These are phyloP conservation scores for Fimicolochytrium jonesii DNA, from an alignment of 192 early-diverging fungal species.

Conservation along the genomic window DNA sequence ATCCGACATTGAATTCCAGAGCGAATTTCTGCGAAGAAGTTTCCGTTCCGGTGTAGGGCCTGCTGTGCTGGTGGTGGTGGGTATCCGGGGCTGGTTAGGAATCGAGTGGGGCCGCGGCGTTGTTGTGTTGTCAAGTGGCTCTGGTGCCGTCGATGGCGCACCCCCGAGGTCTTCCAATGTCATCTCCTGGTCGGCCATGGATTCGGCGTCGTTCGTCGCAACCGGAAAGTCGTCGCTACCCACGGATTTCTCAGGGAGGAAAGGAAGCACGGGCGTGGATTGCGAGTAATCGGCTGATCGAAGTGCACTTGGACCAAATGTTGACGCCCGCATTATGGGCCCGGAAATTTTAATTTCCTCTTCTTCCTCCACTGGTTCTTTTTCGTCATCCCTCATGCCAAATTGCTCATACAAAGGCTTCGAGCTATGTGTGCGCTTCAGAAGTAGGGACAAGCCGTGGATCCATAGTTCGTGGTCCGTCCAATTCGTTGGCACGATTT, in stretches of 20 bases:
- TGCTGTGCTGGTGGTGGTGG: background rate
- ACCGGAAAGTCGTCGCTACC: background rate
- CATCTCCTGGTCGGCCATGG: background rate
- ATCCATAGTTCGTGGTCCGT: slow-evolving; percentile 40
- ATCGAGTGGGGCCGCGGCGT: background rate
- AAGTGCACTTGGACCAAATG: background rate
- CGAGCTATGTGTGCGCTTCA: slow-evolving; percentile 9
- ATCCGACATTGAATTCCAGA: slow-evolving; percentile 9
- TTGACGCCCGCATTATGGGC: background rate
- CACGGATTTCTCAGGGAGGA: background rate
- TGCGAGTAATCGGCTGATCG: background rate
- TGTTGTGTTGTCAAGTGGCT: too few species aligned
- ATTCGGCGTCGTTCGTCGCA: background rate
- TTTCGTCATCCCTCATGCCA: slow-evolving; percentile 12
- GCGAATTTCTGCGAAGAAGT: slow-evolving; percentile 9
- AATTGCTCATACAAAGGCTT: slow-evolving; percentile 30
- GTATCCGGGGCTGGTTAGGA: background rate
- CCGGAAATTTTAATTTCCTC: background rate
- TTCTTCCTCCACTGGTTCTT: background rate
- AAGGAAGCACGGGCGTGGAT: background rate
- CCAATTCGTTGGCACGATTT: slow-evolving; percentile 41
- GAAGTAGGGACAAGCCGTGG: slow-evolving; percentile 26
- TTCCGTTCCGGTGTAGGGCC: background rate
- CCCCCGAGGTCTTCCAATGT: slow-evolving; percentile 14
- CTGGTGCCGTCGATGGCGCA: background rate